Evolutionary conservation across 2,329 filamentous ascomycete genomes (phyloP).

Genomic region (Capronia americana): DNA sequence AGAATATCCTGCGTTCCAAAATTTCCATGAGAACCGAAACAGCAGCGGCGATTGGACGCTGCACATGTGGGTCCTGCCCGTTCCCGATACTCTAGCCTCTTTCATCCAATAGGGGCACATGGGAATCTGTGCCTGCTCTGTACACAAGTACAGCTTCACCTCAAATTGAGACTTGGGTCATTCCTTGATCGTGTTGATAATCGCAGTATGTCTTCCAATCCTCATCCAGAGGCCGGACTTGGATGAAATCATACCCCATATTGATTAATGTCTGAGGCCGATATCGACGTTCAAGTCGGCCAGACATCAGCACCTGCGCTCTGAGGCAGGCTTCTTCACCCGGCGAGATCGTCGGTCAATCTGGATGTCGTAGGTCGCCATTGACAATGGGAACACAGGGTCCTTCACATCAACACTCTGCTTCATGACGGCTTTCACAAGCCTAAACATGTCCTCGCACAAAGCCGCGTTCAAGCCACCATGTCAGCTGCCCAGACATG

Average conservation of each 20-base stretch:
- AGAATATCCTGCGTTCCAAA: constrained; percentile 14
- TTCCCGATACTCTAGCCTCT: neutral
- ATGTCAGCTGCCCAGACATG: neutral
- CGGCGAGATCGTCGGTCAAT: neutral
- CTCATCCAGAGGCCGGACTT: neutral
- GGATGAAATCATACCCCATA: neutral
- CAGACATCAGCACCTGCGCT: neutral
- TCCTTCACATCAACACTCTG: neutral
- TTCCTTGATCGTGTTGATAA: neutral
- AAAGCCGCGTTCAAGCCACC: neutral
- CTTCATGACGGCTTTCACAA: neutral
- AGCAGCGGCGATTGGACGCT: constrained; percentile 8
- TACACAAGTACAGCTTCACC: neutral
- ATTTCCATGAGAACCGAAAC: constrained; percentile 18
- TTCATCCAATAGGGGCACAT: neutral
- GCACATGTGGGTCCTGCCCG: neutral
- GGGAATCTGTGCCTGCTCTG: no score
- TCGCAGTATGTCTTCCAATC: neutral
- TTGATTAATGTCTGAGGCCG: neutral
- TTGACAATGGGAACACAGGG: neutral
- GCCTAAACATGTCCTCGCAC: neutral
- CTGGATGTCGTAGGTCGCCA: neutral
- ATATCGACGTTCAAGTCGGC: neutral
- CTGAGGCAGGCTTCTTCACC: neutral
- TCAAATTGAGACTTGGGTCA: neutral